Evolutionary conservation across 2,329 filamentous ascomycete genomes (phyloP), one percentile per base, ranked within the genome.

Genomic region (Verticillium nonalfalfae): DNA sequence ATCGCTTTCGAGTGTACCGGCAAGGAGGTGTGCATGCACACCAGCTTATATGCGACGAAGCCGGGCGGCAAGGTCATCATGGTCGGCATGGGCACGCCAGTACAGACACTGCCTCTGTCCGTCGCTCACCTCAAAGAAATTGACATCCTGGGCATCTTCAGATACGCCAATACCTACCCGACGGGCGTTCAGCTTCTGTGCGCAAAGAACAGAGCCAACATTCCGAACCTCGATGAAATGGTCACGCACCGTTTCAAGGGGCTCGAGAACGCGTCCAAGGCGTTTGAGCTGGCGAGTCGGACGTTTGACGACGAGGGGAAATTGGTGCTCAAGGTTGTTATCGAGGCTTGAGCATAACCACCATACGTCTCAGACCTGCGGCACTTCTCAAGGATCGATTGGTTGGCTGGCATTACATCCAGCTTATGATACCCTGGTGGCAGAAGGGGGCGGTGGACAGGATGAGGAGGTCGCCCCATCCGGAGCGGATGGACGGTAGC

Each of bases 31-130:
- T 91, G 89, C 71, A 87, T 91, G 75, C 89, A 91, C 71, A 88
- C 88, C 1, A 83, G 85, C n/a, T 84, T 93, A 21, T 92, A 89
- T 66, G 87, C 87, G 3, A 87, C 89, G 10, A 81, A 81, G 62
- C 81, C 89, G 0, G 90, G 90, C 33, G 90, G 90, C 18, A 88
- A 87, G 67, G 80, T 92, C 57, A 82, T 93, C 72, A 86, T 93
- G 72, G 89, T 93, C 31, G 90, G 90, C 59, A 93, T 93, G 90
- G 90, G 90, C 40, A 90, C 85, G 5, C 89, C 90, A 0, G 83
- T 91, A 59, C 89, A 92, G 72, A 91, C 88, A 0, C 79, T 93
- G 1, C 89, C 89, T 1, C 78, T 93, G 56, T 90, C 86, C 7
- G 87, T 88, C 5, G 89, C 89, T 3, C 88, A 90, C 45, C 78